These are phyloP conservation scores for Coleophoma cylindrospora DNA, from an alignment of 2,329 filamentous ascomycete genomes.

Conservation along the genomic window DNA sequence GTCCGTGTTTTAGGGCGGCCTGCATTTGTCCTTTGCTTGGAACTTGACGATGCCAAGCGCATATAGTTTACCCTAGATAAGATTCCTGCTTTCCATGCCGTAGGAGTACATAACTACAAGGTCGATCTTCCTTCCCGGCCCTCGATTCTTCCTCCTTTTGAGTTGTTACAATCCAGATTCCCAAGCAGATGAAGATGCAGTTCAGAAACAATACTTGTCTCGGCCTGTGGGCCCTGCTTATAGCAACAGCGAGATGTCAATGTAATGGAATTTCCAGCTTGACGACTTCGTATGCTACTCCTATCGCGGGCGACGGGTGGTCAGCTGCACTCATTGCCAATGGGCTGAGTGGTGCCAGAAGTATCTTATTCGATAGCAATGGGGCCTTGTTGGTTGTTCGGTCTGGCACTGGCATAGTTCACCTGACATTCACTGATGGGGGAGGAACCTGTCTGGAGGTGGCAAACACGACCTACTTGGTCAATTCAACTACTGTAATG, in stretches of 20 bases:
- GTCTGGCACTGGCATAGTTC: slow-evolving; percentile 19
- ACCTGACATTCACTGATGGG: slow-evolving; percentile 18
- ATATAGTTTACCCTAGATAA: too few relatives aligned
- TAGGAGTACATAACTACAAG: too few relatives aligned
- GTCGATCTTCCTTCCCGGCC: too few relatives aligned
- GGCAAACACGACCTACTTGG: slow-evolving; percentile 12
- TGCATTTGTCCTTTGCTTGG: too few relatives aligned
- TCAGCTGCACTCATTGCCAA: slow-evolving; percentile 20
- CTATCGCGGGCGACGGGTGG: slow-evolving; percentile 20
- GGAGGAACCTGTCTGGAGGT: slow-evolving; percentile 16
- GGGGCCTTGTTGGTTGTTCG: slow-evolving; percentile 26
- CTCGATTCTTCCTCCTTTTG: too few relatives aligned
- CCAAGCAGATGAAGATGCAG: too few relatives aligned
- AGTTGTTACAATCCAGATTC: too few relatives aligned
- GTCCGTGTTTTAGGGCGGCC: too few relatives aligned
- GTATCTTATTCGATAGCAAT: slow-evolving; percentile 24
- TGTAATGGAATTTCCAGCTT: neutral
- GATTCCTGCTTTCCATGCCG: too few relatives aligned
- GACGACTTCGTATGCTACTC: slow-evolving; percentile 13
- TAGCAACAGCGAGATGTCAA: neutral
- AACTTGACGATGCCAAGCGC: too few relatives aligned
- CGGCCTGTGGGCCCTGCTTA: neutral
- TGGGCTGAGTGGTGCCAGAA: slow-evolving; percentile 17
- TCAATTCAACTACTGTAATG: slow-evolving; percentile 12
- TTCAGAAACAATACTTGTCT: neutral